Conservation (phyloP, 257 asterid genomes). For the Lycium barbarum region DNA sequence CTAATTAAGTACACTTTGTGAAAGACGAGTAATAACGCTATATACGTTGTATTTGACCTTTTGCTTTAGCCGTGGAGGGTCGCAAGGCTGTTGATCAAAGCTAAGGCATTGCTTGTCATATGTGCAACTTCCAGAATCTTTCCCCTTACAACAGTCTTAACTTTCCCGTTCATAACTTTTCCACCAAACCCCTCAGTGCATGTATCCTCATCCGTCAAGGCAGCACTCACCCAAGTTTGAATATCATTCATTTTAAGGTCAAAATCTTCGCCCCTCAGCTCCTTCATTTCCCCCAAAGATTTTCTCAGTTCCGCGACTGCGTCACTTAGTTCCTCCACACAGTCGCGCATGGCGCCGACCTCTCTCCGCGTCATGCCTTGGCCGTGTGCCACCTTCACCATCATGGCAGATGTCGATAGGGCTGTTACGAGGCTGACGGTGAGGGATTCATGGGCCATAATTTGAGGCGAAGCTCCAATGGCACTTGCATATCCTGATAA, state of each 20-base stretch:
- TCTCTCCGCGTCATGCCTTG: conserved; percentile 58
- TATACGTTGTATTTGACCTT: background rate
- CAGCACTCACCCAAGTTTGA: conserved; percentile 89
- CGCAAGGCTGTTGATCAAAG: conserved; percentile 61
- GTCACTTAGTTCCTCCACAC: conserved; percentile 66
- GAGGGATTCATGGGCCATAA: conserved; percentile 67
- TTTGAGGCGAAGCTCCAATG: conserved; percentile 55
- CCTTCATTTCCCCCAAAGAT: conserved; percentile 58
- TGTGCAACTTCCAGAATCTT: conserved; percentile 57
- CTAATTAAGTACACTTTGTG: background rate
- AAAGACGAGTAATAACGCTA: background rate
- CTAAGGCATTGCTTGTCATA: conserved; percentile 75
- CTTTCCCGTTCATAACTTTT: conserved; percentile 45
- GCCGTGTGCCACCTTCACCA: conserved; percentile 45
- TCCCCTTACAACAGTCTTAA: conserved; percentile 48
- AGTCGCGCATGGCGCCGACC: conserved; percentile 66
- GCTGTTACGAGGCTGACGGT: conserved; percentile 53
- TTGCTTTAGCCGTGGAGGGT: conserved; percentile 42
- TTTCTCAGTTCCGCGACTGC: conserved; percentile 50
- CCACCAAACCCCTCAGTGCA: conserved; percentile 75
- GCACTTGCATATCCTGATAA: conserved; percentile 56
- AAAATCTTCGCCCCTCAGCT: conserved; percentile 46
- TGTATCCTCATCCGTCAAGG: conserved; percentile 76
- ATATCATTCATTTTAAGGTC: conserved; percentile 49
- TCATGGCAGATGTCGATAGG: conserved; percentile 48